These are phyloP conservation scores for Termitomyces sp. DNA, from an alignment of 768 basidiomycete genomes.

Conservation along the genomic window DNA sequence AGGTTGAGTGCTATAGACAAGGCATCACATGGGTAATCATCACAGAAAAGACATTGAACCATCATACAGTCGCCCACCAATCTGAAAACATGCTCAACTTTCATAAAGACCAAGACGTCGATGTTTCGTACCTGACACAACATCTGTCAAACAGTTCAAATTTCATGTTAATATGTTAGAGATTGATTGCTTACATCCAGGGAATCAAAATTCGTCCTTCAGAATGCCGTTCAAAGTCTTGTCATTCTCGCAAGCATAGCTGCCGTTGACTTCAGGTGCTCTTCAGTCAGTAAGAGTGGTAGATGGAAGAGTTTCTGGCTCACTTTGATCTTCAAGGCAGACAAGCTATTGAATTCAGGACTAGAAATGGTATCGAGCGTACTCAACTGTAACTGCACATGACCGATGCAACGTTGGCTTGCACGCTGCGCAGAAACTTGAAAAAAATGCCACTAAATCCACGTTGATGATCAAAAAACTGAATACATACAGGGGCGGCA, in stretches of 20 bases:
- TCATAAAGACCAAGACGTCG: background rate
- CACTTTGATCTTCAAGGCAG: slow-evolving; percentile 28
- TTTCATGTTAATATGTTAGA: background rate
- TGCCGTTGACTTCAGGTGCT: slow-evolving; percentile 39
- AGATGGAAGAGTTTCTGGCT: background rate
- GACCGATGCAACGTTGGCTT: slow-evolving; percentile 59
- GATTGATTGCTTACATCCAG: slow-evolving; percentile 43
- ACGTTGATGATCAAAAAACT: background rate
- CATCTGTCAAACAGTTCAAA: slow-evolving; percentile 22
- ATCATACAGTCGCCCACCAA: slow-evolving; percentile 54
- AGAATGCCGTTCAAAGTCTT: slow-evolving; percentile 54
- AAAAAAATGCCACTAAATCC: background rate
- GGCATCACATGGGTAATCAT: background rate
- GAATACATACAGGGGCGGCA: slow-evolving; percentile 36
- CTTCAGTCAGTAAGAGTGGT: background rate
- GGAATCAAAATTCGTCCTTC: slow-evolving; percentile 64
- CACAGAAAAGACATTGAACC: background rate
- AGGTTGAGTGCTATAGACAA: slow-evolving; percentile 34
- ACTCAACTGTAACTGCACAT: slow-evolving; percentile 59
- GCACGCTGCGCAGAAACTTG: slow-evolving; percentile 51
- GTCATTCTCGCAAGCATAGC: slow-evolving; percentile 61
- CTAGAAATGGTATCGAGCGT: background rate
- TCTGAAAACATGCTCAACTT: slow-evolving; percentile 27
- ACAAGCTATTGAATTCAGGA: background rate
- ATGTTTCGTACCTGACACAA: slow-evolving; percentile 35